Conservation (phyloP, 2,329 filamentous ascomycete species). For the Parasarocladium wereldwijsianum region DNA sequence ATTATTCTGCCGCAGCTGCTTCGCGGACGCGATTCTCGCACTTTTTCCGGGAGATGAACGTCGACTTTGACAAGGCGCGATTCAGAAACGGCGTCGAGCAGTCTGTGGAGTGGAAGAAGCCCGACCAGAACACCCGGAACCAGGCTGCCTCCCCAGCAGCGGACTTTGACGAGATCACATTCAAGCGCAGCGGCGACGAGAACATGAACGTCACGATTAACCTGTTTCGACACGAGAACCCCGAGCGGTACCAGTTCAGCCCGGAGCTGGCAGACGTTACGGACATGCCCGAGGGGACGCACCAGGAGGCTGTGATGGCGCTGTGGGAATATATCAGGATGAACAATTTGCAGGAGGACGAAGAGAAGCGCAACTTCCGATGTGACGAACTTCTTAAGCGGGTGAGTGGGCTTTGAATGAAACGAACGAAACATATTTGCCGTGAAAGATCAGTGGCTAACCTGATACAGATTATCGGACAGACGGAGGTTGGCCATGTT, state of each 20-base stretch:
- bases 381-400: constrained; percentile 73
- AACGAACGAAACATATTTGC: too few species aligned
- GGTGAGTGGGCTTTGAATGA: constrained; percentile 40
- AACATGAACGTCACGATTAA: constrained; percentile 87
- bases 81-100: constrained; percentile 39
- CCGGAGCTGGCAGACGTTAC: constrained; percentile 69
- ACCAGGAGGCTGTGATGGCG: constrained; percentile 76
- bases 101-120: constrained; percentile 76
- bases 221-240: constrained; percentile 67
- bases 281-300: constrained; percentile 75
- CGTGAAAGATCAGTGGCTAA: constrained; percentile 11
- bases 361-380: constrained; percentile 83
- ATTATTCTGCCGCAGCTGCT: too few species aligned
- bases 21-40: constrained; percentile 49
- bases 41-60: constrained; percentile 68
- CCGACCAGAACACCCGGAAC: constrained; percentile 39
- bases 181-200: constrained; percentile 83
- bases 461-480: constrained; percentile 48
- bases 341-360: constrained; percentile 78
- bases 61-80: constrained; percentile 55
- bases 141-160: constrained; percentile 38
- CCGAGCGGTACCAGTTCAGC: constrained; percentile 71
- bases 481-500: constrained; percentile 68
- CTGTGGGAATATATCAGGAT: constrained; percentile 91
- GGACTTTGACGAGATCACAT: constrained; percentile 83